A percentile compares a stretch with the other conserved stretches of the same genome.
phyloP scores from a whole-genome alignment of 1,284 basidiomycete genomes.

The Heliocybe sulcata region DNA sequence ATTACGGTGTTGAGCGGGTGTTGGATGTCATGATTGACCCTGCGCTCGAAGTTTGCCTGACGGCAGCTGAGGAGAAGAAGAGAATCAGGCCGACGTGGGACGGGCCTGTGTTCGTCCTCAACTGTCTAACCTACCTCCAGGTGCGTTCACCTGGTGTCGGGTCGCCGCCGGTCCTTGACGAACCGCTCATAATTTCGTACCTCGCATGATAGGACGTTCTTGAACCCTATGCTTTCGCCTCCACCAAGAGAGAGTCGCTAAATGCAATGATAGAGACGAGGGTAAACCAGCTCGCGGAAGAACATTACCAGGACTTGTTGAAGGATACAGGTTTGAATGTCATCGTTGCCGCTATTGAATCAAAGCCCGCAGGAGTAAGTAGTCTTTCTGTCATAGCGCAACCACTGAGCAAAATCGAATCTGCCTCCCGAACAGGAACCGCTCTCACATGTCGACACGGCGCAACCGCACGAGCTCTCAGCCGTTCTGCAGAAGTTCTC shows the following conservation, averaged over 20 bases:
- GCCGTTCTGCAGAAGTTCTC: constrained; percentile 53
- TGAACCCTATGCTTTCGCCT: constrained; percentile 69
- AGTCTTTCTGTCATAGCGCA: background rate
- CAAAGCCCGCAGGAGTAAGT: constrained; percentile 48
- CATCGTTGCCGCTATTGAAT: constrained; percentile 50
- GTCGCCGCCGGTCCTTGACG: background rate
- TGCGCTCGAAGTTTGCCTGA: constrained; percentile 68
- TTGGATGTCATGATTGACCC: constrained; percentile 82
- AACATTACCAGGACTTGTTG: constrained; percentile 74
- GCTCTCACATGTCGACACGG: constrained; percentile 54
- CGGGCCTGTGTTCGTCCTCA: constrained; percentile 72
- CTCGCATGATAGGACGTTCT: constrained; percentile 50
- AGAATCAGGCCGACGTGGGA: constrained; percentile 62
- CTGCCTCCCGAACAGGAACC: constrained; percentile 48
- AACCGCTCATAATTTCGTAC: background rate
- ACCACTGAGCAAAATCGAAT: background rate
- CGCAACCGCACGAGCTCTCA: constrained; percentile 49
- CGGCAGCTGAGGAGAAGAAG: constrained; percentile 63
- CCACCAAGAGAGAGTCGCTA: constrained; percentile 49
- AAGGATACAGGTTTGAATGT: constrained; percentile 69
- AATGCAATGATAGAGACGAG: constrained; percentile 56
- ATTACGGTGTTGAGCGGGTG: constrained; percentile 59
- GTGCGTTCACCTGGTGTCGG: constrained; percentile 28
- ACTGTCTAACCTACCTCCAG: constrained; percentile 77
- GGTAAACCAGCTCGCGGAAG: constrained; percentile 62